phyloP scores from a whole-genome alignment of 352 stramenopile species.

The Pilasporangium apinafurcum region DNA sequence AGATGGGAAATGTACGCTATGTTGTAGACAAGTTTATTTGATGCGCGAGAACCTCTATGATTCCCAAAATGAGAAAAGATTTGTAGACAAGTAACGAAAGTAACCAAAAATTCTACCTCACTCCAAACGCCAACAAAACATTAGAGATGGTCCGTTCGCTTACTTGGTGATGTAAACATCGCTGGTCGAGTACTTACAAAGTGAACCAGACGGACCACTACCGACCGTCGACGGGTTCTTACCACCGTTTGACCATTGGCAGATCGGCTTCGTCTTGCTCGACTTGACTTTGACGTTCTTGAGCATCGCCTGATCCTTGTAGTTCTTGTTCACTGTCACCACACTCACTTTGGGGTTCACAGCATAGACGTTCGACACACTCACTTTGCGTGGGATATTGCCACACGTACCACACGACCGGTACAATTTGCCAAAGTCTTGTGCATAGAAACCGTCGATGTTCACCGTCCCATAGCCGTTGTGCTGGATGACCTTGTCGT shows the following conservation, averaged over 20 bases:
- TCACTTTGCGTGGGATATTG: conserved; percentile 26
- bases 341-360: conserved; percentile 31
- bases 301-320: conserved; percentile 22
- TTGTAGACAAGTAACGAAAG: too few species aligned
- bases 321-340: conserved; percentile 42
- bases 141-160: too few species aligned
- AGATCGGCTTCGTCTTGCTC: too few species aligned
- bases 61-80: too few species aligned
- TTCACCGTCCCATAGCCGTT: conserved; percentile 30
- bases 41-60: too few species aligned
- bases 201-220: conserved; percentile 1
- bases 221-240: conserved; percentile 3
- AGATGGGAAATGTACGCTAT: too few species aligned
- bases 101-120: too few species aligned
- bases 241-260: conserved; percentile 6
- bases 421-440: conserved; percentile 41
- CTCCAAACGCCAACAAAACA: too few species aligned
- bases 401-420: conserved; percentile 35
- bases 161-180: too few species aligned
- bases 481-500: conserved; percentile 51
- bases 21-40: too few species aligned
- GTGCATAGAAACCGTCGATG: conserved; percentile 36
- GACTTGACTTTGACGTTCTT: conserved; percentile 30
- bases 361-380: conserved; percentile 32
- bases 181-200: conserved; percentile 8